Conservation (phyloP, 805 yeast species). For the Suhomyces vadensis region DNA sequence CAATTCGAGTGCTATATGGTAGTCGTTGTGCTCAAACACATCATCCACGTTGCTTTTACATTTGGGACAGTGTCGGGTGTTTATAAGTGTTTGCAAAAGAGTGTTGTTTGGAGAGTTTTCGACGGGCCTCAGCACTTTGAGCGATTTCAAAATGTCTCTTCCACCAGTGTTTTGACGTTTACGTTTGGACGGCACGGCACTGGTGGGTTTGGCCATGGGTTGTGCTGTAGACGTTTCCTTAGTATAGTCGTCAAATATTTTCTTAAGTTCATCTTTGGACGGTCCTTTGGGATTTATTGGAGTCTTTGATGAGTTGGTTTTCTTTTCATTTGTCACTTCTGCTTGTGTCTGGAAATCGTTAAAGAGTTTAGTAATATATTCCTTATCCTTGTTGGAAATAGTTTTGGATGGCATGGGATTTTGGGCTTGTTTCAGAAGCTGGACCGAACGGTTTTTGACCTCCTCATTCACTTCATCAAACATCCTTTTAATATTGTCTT, state of each 20-base stretch:
- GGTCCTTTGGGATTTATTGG: slow-evolving; percentile 4
- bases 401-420: slow-evolving; percentile 1
- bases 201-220: no score
- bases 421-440: background rate
- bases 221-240: background rate
- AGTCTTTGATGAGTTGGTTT: background rate
- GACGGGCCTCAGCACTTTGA: slow-evolving; percentile 8
- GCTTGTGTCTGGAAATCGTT: slow-evolving; percentile 12
- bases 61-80: slow-evolving; percentile 23
- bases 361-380: slow-evolving; percentile 27
- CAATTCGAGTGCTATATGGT: slow-evolving; percentile 52
- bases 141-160: slow-evolving; percentile 12
- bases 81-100: slow-evolving; percentile 19
- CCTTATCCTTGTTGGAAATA: slow-evolving; percentile 21
- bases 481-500: slow-evolving; percentile 16
- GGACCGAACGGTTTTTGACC: background rate
- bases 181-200: background rate
- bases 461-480: slow-evolving; percentile 14
- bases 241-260: slow-evolving; percentile 24
- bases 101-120: background rate
- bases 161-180: background rate
- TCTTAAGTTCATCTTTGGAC: slow-evolving; percentile 21
- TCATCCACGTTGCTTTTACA: slow-evolving; percentile 31
- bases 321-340: background rate
- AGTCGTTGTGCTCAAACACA: slow-evolving; percentile 54